Percentiles rank a stretch among this genome's conserved stretches.
These are phyloP conservation scores for Capronia coronata DNA, from an alignment of 2,329 filamentous ascomycete genomes.

Conservation along the genomic window DNA sequence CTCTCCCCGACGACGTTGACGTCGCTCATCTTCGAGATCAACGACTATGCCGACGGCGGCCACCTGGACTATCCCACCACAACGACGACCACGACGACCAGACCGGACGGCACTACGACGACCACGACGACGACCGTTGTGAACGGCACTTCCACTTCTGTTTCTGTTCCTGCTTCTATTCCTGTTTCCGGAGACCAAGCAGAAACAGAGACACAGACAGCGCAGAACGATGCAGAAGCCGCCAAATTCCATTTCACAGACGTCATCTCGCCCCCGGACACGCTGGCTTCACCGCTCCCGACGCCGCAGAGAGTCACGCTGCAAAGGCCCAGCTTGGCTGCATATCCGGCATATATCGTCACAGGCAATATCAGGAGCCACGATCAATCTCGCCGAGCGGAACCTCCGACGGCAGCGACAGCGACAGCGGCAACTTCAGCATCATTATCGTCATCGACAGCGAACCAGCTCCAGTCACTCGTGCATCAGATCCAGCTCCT, in stretches of 20 bases:
- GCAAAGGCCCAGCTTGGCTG: conserved; percentile 12
- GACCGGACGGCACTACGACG: conserved; percentile 1
- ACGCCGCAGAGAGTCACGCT: conserved; percentile 7
- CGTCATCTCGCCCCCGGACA: conserved; percentile 35
- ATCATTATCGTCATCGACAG: conserved; percentile 4
- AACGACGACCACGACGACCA: background rate
- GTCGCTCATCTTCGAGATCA: conserved; percentile 84
- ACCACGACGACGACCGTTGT: conserved; percentile 1
- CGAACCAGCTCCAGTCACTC: conserved; percentile 6
- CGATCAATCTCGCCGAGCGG: conserved; percentile 1
- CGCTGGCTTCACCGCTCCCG: conserved; percentile 12
- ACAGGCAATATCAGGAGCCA: conserved; percentile 21
- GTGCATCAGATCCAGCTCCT: conserved; percentile 67
- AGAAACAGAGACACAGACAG: too few relatives aligned
- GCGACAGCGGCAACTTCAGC: background rate
- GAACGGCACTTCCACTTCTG: background rate
- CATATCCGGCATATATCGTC: conserved; percentile 22
- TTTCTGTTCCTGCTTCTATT: too few relatives aligned
- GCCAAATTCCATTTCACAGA: conserved; percentile 45
- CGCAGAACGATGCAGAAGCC: conserved; percentile 15
- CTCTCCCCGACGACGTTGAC: conserved; percentile 78
- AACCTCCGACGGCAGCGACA: too few relatives aligned
- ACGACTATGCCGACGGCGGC: conserved; percentile 59
- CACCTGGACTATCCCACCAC: background rate
- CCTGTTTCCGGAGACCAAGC: too few relatives aligned